phyloP scores from a whole-genome alignment of 805 yeast species.

The Pichia cephalocereana region DNA sequence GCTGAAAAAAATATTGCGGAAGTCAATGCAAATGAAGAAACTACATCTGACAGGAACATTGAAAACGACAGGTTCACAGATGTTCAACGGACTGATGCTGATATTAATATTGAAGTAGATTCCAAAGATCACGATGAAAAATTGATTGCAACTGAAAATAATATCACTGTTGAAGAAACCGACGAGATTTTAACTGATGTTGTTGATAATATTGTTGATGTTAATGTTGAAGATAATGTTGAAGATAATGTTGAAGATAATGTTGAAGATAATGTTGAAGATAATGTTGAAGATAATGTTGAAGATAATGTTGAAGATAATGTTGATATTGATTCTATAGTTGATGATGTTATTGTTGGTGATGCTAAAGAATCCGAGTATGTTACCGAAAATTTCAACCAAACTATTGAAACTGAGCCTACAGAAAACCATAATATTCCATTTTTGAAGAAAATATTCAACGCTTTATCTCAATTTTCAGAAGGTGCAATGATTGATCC shows the following conservation, averaged over 20 bases:
- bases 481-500: conserved; percentile 1
- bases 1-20: background rate
- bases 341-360: too few relatives aligned
- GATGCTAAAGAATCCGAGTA: too few relatives aligned
- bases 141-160: too few relatives aligned
- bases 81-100: background rate
- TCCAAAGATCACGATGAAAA: too few relatives aligned
- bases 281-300: background rate
- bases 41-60: too few relatives aligned
- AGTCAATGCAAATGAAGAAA: background rate
- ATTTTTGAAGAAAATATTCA: background rate
- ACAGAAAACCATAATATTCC: background rate
- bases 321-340: too few relatives aligned
- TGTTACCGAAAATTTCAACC: too few relatives aligned
- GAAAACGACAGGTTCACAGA: too few relatives aligned
- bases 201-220: too few relatives aligned
- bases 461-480: conserved; percentile 2
- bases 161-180: too few relatives aligned
- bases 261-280: background rate
- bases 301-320: background rate
- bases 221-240: background rate
- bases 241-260: background rate
- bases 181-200: too few relatives aligned
- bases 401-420: background rate
- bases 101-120: background rate